Conservation (phyloP, 257 asterid genomes). For the Thymus quinquecostatus region DNA sequence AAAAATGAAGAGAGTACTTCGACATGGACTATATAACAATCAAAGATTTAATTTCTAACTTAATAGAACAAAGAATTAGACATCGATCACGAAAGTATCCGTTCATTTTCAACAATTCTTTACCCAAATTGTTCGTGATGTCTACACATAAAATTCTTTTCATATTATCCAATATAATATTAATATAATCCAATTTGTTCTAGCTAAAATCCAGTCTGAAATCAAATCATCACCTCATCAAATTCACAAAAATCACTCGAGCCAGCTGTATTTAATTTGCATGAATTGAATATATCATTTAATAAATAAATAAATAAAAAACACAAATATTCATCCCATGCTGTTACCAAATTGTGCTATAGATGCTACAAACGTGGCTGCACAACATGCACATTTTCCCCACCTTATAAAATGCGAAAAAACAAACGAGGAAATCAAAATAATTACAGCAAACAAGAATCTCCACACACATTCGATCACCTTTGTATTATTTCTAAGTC, state of each 20-base stretch:
- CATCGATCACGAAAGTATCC: too few species aligned
- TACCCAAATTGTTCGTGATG: too few species aligned
- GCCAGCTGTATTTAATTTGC: constrained; percentile 39
- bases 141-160: too few species aligned
- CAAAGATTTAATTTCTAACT: too few species aligned
- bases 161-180: too few species aligned
- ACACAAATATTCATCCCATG: not conserved
- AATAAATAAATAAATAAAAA: not conserved
- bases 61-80: too few species aligned
- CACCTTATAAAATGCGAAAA: not conserved
- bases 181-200: too few species aligned
- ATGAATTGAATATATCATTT: too few species aligned
- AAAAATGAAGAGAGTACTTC: too few species aligned
- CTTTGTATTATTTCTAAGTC: constrained; percentile 4
- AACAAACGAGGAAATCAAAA: not conserved
- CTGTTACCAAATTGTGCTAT: constrained; percentile 33
- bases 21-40: too few species aligned
- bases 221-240: constrained; percentile 8
- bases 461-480: constrained; percentile 45
- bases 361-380: constrained; percentile 38
- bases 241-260: constrained; percentile 4
- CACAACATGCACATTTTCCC: constrained; percentile 33
- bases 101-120: too few species aligned
- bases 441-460: constrained; percentile 19
- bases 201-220: constrained; percentile 15